Evolutionary conservation across 176 grass and related monocot genomes (phyloP), one percentile per base, ranked within the genome.

Genomic region (Themeda triandra): DNA sequence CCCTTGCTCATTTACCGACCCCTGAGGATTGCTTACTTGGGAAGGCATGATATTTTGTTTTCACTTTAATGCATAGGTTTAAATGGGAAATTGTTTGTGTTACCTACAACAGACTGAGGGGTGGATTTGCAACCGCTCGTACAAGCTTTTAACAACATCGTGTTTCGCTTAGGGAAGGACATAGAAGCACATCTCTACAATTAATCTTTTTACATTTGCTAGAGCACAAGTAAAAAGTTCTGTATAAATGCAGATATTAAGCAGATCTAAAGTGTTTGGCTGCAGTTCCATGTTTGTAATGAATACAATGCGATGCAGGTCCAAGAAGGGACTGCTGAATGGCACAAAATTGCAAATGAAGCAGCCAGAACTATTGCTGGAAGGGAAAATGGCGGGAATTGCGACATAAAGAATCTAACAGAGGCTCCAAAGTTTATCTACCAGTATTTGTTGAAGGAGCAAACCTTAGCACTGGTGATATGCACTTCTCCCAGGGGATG

Each of bases 391-490:
- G 95, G 95, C 10, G 92, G 95, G 23, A 98, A 98, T 56, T 95
- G 92, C 77, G 95, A 98, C 63, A 98, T 98, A 39, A 98, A 98
- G 81, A 98, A 98, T n/a, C n/a, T n/a, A n/a, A n/a, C n/a, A n/a
- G n/a, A n/a, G n/a, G n/a, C n/a, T n/a, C n/a, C n/a, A 98, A 95
- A 85, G 85, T 98, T 69, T 95, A 98, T 90, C 87, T 98, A 17
- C 95, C 92, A 69, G 92, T 98, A 36, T 98, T 98, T 86, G 91
- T 98, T 35, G 91, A 95, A 54, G 95, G 95, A 69, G 92, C 87
- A 86, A 98, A 95, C 83, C 86, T 98, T 42, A 95, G 95, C 79
- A 88, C 87, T 27, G 92, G 92, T 48, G 95, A 98, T 48, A 92
- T 93, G 96, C 93, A 98, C 65, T 98, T 98, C 66, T 95, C 93